Evolutionary conservation across 495 filamentous ascomycete species (phyloP), one percentile per base, ranked within the genome.

Genomic region (Lentithecium fluviatile): DNA sequence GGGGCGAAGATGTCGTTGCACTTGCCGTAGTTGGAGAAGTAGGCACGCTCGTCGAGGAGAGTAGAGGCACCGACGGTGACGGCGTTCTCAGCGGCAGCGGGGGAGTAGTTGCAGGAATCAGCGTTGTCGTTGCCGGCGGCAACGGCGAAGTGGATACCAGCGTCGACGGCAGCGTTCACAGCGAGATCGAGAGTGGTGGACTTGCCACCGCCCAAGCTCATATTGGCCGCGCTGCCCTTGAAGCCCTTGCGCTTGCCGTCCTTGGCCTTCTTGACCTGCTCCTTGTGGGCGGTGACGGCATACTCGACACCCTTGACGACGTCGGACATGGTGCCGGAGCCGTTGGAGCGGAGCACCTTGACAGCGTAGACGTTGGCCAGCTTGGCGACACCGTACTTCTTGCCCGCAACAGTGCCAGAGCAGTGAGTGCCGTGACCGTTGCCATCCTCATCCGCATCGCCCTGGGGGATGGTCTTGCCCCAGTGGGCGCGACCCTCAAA

Each of bases 1-100:
- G 95, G 95, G 56, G 91, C 95, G 73, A 99, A 99, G 80, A 99
- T 97, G 75, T 97, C 91, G 72, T 93, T 96, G 83, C 95, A 99
- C 83, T 91, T 93, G 74, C 95, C 95, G 77, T 86, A 97, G 87
- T 99, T 99, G 84, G 95, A 97, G 87, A 99, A 99, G 84, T 97
- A 99, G 64, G 95, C 95, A 76, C 95, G 93, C 82, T 91, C 89
- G 75, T 99, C 95, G 66, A 82, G 82, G 32, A 99, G 82, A 58
- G 89, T 95, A 19, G 91, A 95, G 62, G 95, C 95, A 73, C 92
- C 95, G 59, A 99, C 95, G 48, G 95, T 99, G 69, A 99, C 86
- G 55, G 95, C 92, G 73, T 92, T 90, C 67, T 85, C 83, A 62
- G 95, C 90, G 51, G 92, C 87, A 65, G 95, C 95, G 26, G 95